Evolutionary conservation across 768 basidiomycete species (phyloP).

Genomic region (Cystobasidium ongulense): DNA sequence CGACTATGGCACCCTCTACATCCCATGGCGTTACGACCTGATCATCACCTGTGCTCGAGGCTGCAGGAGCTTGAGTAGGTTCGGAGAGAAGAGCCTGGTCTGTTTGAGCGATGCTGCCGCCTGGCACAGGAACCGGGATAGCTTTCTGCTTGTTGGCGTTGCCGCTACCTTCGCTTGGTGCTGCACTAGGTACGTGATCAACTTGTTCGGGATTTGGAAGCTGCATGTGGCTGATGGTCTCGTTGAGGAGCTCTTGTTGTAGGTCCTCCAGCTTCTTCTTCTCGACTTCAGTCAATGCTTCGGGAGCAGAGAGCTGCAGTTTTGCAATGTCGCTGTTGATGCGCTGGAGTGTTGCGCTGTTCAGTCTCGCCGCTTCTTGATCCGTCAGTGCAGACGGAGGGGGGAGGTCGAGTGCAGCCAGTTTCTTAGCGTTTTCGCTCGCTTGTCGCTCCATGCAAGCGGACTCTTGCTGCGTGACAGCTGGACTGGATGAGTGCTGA

Average conservation of each 20-base stretch:
- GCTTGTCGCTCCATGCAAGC: not conserved
- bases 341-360: not conserved
- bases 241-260: not conserved
- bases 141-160: not conserved
- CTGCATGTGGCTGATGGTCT: not conserved
- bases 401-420: not conserved
- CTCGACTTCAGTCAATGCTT: not conserved
- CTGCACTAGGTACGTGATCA: not conserved
- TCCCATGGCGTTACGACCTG: conserved; percentile 81
- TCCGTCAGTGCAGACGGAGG: not conserved
- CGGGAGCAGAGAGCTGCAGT: not conserved
- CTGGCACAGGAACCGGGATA: conserved; percentile 11
- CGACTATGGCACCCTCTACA: conserved; percentile 78
- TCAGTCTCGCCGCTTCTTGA: not conserved
- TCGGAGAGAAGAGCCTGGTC: conserved; percentile 18
- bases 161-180: not conserved
- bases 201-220: not conserved
- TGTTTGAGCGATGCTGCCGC: not conserved
- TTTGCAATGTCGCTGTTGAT: conserved; percentile 10
- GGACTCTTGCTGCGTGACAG: not conserved
- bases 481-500: not conserved
- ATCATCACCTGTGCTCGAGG: conserved; percentile 7
- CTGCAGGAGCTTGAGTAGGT: not conserved
- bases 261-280: not conserved
- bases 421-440: not conserved